A percentile compares a stretch with the other conserved stretches of the same genome.
phyloP scores from a whole-genome alignment of 345 rosid genomes.

The Erodium maritimum region DNA sequence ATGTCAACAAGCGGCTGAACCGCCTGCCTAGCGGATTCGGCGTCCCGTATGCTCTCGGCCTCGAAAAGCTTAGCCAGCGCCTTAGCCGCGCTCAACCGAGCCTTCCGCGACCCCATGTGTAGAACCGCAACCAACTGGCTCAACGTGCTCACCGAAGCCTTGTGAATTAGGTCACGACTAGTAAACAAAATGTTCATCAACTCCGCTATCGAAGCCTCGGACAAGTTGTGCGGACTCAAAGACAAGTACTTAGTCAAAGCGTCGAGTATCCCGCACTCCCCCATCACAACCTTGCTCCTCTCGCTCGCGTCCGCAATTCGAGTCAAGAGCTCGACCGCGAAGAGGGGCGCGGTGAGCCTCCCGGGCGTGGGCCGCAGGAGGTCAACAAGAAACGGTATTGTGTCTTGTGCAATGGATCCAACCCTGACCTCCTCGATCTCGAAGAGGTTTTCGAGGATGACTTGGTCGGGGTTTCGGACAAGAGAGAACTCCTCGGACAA shows the following conservation, averaged over 20 bases:
- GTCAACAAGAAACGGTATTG: constrained; percentile 83
- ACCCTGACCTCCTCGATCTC: constrained; percentile 64
- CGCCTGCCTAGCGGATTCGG: constrained; percentile 68
- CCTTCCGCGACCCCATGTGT: constrained; percentile 60
- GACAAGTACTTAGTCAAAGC: constrained; percentile 73
- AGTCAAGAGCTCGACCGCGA: constrained; percentile 57
- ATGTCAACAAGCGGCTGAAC: constrained; percentile 77
- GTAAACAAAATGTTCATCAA: constrained; percentile 59
- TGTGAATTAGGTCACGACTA: constrained; percentile 57
- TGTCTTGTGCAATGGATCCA: constrained; percentile 63
- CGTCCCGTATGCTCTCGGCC: constrained; percentile 54
- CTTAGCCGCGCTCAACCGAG: constrained; percentile 74
- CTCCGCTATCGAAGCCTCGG: constrained; percentile 61
- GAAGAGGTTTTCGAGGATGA: constrained; percentile 57
- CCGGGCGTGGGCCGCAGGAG: constrained; percentile 80
- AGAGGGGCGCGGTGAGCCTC: constrained; percentile 76
- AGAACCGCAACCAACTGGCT: constrained; percentile 83
- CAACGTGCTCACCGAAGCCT: constrained; percentile 56
- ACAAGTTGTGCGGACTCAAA: constrained; percentile 71
- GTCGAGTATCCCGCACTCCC: constrained; percentile 88
- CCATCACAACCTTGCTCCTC: constrained; percentile 62
- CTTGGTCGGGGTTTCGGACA: constrained; percentile 46
- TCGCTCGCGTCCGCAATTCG: constrained; percentile 61
- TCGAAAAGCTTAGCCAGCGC: constrained; percentile 68
- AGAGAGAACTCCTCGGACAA: constrained; percentile 62